Percentiles rank a stretch among this genome's conserved stretches.
Conservation (phyloP, 257 asterid genomes). For the Apocynum venetum region DNA sequence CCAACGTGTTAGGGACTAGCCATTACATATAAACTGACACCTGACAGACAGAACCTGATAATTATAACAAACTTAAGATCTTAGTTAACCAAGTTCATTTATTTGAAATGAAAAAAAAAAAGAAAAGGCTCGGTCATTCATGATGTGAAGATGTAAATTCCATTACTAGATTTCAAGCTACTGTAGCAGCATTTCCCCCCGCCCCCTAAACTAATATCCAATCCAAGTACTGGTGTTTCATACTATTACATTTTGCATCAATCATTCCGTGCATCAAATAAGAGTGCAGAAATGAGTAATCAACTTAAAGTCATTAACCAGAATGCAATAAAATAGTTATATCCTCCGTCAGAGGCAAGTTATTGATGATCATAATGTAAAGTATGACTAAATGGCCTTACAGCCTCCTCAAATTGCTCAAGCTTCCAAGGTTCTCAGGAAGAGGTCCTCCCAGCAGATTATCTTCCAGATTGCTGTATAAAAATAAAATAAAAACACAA, state of each 20-base stretch:
- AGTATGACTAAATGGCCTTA: constrained; percentile 36
- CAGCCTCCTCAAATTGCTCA: constrained; percentile 62
- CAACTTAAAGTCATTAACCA: background rate
- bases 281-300: background rate
- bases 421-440: constrained; percentile 55
- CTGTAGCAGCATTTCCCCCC: background rate
- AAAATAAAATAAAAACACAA: background rate
- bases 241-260: background rate
- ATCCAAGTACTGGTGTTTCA: background rate
- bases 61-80: background rate
- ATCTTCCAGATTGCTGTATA: constrained; percentile 64
- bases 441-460: constrained; percentile 82
- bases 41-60: background rate
- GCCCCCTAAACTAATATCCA: too few species aligned
- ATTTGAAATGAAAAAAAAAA: background rate
- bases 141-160: background rate
- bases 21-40: background rate
- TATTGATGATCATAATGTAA: background rate
- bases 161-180: background rate
- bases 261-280: background rate
- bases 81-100: background rate
- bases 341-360: background rate
- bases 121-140: background rate
- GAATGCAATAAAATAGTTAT: background rate
- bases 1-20: background rate